Conservation (phyloP, 345 rosid species). For the Boechera stricta region DNA sequence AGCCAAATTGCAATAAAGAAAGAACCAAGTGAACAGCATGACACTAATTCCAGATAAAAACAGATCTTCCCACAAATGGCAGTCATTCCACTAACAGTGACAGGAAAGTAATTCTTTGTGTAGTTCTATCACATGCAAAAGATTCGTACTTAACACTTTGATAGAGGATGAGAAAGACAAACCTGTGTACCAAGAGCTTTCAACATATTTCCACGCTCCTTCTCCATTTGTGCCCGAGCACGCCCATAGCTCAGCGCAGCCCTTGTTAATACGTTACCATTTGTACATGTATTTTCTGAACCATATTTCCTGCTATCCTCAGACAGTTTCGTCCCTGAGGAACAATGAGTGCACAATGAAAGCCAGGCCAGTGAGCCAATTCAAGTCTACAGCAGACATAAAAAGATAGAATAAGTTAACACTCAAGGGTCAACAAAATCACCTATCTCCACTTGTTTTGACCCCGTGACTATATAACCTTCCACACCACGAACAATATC, state of each 20-base stretch:
- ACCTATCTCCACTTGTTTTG: constrained; percentile 98
- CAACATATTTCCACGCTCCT: constrained; percentile 85
- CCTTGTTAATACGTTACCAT: constrained; percentile 75
- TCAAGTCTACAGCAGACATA: neutral
- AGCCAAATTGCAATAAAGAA: constrained; percentile 24
- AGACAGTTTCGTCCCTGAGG: constrained; percentile 80
- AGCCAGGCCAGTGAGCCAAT: neutral
- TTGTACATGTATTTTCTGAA: constrained; percentile 87
- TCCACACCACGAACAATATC: constrained; percentile 97
- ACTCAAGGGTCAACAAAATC: constrained; percentile 34
- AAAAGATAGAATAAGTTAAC: neutral
- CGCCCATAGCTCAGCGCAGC: constrained; percentile 73
- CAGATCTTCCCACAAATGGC: constrained; percentile 1
- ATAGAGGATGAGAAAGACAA: constrained; percentile 35
- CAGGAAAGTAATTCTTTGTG: neutral
- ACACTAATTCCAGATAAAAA: constrained; percentile 4
- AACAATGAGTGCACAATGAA: constrained; percentile 30
- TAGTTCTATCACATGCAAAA: constrained; percentile 5
- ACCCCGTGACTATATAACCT: constrained; percentile 89
- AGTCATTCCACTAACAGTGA: neutral
- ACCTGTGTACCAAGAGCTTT: constrained; percentile 98
- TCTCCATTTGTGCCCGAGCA: constrained; percentile 93
- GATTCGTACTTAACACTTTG: neutral
- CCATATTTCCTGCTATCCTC: constrained; percentile 96
- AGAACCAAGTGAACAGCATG: constrained; percentile 15